These are phyloP conservation scores for Penicillium crystallinum DNA, from an alignment of 495 filamentous ascomycete species.

Conservation along the genomic window DNA sequence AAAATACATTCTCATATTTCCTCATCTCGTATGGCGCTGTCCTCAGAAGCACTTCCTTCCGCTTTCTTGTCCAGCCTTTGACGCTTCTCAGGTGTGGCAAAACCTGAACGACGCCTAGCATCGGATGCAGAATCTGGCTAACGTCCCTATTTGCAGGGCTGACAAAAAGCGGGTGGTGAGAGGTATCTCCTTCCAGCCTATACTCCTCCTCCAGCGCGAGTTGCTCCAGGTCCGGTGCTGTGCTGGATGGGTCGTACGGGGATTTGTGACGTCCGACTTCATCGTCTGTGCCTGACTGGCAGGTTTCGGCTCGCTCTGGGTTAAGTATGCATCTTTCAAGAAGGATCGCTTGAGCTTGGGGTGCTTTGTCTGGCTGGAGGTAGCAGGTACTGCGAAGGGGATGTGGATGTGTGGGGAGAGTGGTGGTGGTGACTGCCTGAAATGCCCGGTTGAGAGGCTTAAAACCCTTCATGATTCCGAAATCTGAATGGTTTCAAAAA, in stretches of 20 bases:
- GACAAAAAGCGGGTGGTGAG: conserved; percentile 21
- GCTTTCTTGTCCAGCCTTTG: conserved; percentile 24
- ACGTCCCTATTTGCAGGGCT: conserved; percentile 27
- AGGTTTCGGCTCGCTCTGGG: conserved; percentile 22
- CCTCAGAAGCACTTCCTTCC: conserved; percentile 12
- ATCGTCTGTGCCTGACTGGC: conserved; percentile 27
- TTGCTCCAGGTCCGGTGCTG: conserved; percentile 20
- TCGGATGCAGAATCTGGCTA: conserved; percentile 19
- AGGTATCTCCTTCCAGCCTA: conserved; percentile 15
- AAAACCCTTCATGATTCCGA: neutral
- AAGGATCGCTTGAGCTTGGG: neutral
- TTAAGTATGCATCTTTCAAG: conserved; percentile 24
- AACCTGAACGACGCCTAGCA: conserved; percentile 10
- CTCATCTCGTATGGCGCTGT: conserved; percentile 18
- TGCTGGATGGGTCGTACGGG: conserved; percentile 25
- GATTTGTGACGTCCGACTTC: conserved; percentile 28
- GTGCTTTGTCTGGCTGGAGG: neutral
- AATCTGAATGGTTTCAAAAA: neutral
- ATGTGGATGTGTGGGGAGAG: neutral
- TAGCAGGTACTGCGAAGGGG: neutral
- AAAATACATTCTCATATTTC: conserved; percentile 21
- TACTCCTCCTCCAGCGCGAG: conserved; percentile 23
- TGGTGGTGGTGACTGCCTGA: neutral
- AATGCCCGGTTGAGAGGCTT: neutral
- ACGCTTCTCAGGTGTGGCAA: conserved; percentile 15